Evolutionary conservation across 441 rosid genomes (phyloP).

Genomic region (Populus hybrid): DNA sequence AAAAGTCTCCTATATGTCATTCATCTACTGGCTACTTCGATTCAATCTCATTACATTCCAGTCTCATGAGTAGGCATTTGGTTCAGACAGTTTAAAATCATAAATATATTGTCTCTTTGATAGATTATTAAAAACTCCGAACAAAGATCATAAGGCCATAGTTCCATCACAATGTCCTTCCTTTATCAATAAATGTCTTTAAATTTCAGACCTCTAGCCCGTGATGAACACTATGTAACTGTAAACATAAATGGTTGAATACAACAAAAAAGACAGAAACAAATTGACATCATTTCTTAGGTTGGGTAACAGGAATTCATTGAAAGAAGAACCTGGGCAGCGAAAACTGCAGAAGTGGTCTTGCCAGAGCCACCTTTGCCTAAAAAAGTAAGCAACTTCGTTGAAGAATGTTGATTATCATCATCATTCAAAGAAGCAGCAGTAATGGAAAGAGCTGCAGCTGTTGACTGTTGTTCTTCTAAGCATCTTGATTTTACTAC

Average conservation of each 20-base stretch:
- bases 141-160: no score
- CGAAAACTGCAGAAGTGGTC: constrained; percentile 78
- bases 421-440: constrained; percentile 23
- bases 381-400: constrained; percentile 58
- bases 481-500: background rate
- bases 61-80: no score
- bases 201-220: background rate
- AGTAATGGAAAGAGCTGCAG: constrained; percentile 7
- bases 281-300: background rate
- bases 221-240: background rate
- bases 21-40: no score
- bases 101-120: no score
- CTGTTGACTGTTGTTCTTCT: background rate
- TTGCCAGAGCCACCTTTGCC: constrained; percentile 97
- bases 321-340: constrained; percentile 67
- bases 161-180: no score
- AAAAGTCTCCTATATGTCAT: no score
- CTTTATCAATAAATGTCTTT: no score
- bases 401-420: constrained; percentile 19
- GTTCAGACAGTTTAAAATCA: no score
- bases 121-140: no score
- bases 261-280: background rate
- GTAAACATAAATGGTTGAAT: background rate
- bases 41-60: no score
- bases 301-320: background rate